phyloP scores from a whole-genome alignment of 1,139 yeast genomes.

The Geotrichum reessii region DNA sequence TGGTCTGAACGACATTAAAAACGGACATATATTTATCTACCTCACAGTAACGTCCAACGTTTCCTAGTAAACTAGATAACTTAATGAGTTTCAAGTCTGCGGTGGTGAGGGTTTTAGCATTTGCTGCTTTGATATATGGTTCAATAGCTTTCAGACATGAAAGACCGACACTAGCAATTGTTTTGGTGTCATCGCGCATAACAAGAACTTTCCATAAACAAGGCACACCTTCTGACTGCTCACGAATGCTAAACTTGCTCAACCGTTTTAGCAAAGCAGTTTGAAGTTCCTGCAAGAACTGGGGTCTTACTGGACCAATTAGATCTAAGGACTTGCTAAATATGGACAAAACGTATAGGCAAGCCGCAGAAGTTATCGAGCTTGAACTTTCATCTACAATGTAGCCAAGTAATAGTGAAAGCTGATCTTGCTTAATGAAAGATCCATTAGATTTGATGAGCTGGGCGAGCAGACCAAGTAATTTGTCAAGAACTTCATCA shows the following conservation, averaged over 20 bases:
- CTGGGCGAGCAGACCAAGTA: slow-evolving; percentile 48
- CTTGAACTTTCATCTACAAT: slow-evolving; percentile 44
- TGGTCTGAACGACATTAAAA: slow-evolving; percentile 43
- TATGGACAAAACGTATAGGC: slow-evolving; percentile 49
- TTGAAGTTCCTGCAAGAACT: slow-evolving; percentile 49
- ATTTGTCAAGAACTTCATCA: slow-evolving; percentile 32
- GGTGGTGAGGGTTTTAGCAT: slow-evolving; percentile 24
- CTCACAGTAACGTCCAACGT: slow-evolving; percentile 62
- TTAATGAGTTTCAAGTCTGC: slow-evolving; percentile 49
- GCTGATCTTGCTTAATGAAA: slow-evolving; percentile 57
- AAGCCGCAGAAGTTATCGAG: slow-evolving; percentile 34
- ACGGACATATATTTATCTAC: slow-evolving; percentile 45
- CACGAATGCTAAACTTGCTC: slow-evolving; percentile 53
- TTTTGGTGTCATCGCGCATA: slow-evolving; percentile 43
- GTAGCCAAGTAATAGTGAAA: slow-evolving; percentile 56
- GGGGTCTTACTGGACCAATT: slow-evolving; percentile 44
- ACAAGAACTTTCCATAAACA: slow-evolving; percentile 53
- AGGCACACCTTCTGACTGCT: slow-evolving; percentile 65
- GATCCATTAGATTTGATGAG: slow-evolving; percentile 48
- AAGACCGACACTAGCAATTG: slow-evolving; percentile 54
- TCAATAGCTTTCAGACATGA: slow-evolving; percentile 49
- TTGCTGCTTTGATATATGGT: slow-evolving; percentile 40
- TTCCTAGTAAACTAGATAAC: slow-evolving; percentile 57
- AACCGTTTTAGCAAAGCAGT: slow-evolving; percentile 47
- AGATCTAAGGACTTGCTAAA: slow-evolving; percentile 47